Evolutionary conservation across 2,329 filamentous ascomycete genomes (phyloP), one percentile per base, ranked within the genome.

Genomic region (Fusarium marasasianum): DNA sequence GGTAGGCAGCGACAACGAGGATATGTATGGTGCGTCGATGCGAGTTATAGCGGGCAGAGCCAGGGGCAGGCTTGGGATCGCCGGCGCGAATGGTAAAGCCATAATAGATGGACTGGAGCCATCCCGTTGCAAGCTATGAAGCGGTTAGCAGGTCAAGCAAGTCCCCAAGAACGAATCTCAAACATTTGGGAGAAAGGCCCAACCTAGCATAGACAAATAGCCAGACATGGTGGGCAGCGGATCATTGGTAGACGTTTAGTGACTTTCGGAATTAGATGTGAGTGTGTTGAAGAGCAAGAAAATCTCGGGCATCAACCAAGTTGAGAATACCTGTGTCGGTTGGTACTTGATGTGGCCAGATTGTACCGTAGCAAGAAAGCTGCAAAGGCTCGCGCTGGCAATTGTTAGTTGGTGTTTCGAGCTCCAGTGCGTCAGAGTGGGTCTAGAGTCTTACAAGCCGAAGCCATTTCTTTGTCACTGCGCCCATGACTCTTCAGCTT

Each of bases 81-180:
- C 96, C 96, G 53, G 95, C 96, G 75, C 95, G 94, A 81, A 98
- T 96, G 63, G 94, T 93, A 76, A 98, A 84, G 78, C 92, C 88
- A 85, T 98, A 99, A 85, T 95, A 96, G 76, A 97, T 86, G 71
- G 88, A 88, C 82, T 98, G 96, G 11, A 93, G 81, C 85, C 92
- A 93, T 72, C 90, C 90, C 43, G 94, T 95, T 55, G 91, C 92
- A 77, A 96, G 90, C 94, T 97, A 72, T 54, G 37, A 43, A 29
- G 37, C 24, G 33, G 72, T 79, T 66, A 78, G 78, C 59, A 63
- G 43, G 57, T 48, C 51, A 53, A 40, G 60, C 18, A 18, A 55
- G 40, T n/a, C 20, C 33, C 17, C 13, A 14, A 31, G 40, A 51
- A 61, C 20, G 60, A 41, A 59, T 66, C 37, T 67, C 86, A 55